Conservation (phyloP, 2,329 filamentous ascomycete species). For the Chalara sp. region DNA sequence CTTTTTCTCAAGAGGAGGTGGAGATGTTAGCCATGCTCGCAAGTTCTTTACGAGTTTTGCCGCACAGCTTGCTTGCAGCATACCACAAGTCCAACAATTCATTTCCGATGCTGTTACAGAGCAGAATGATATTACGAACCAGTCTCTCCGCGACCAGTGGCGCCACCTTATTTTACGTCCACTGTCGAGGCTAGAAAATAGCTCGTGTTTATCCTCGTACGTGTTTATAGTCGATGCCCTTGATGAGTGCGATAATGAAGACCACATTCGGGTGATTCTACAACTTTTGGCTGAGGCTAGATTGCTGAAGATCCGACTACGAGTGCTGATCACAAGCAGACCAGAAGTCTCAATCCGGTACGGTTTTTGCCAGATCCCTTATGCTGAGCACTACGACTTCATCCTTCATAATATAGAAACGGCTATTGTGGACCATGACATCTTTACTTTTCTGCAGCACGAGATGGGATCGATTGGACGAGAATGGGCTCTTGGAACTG, state of each 20-base stretch:
- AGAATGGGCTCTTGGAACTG: not conserved
- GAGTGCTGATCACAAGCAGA: not conserved
- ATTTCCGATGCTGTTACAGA: slow-evolving; percentile 4
- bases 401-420: too few relatives aligned
- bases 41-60: slow-evolving; percentile 8
- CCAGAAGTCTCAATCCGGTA: not conserved
- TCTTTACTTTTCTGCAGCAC: not conserved
- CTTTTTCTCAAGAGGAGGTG: too few relatives aligned
- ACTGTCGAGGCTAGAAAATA: not conserved
- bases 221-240: not conserved
- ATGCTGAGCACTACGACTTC: not conserved
- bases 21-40: too few relatives aligned
- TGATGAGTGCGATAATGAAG: slow-evolving; percentile 1
- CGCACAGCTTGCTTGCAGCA: slow-evolving; percentile 1
- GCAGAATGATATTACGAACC: slow-evolving; percentile 3
- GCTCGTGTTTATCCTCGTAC: not conserved
- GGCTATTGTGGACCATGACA: not conserved
- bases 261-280: too few relatives aligned
- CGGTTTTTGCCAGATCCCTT: not conserved
- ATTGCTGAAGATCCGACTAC: not conserved
- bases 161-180: not conserved
- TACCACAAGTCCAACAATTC: not conserved
- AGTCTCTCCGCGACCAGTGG: too few relatives aligned
- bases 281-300: not conserved
- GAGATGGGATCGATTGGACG: not conserved